These are phyloP conservation scores for Phaeoacremonium minimum DNA, from an alignment of 2,329 filamentous ascomycete genomes.

Conservation along the genomic window DNA sequence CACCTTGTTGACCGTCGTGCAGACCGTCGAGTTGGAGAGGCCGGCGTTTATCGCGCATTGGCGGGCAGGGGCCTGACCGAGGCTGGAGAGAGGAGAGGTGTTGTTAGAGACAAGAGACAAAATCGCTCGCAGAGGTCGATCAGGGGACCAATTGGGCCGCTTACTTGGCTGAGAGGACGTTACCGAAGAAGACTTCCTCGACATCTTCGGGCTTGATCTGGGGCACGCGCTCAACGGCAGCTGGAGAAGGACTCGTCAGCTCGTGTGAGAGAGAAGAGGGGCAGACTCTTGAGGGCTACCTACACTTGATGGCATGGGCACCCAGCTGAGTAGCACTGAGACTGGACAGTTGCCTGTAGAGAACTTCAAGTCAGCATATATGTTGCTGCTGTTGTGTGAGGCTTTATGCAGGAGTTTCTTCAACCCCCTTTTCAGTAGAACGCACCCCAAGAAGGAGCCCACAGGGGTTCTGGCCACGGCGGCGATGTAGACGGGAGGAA, in stretches of 20 bases:
- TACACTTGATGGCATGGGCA: slow-evolving; percentile 88
- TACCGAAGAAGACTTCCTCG: slow-evolving; percentile 96
- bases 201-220: slow-evolving; percentile 85
- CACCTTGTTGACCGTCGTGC: slow-evolving; percentile 98
- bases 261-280: neutral
- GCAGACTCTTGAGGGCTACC: slow-evolving; percentile 12
- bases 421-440: slow-evolving; percentile 4
- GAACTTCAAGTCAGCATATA: no score
- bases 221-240: slow-evolving; percentile 79
- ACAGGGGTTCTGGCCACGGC: slow-evolving; percentile 86
- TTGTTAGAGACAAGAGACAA: slow-evolving; percentile 13
- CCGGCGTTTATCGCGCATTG: slow-evolving; percentile 91
- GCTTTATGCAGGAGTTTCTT: neutral
- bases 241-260: slow-evolving; percentile 27
- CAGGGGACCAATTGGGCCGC: no score
- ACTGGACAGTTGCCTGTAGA: slow-evolving; percentile 75
- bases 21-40: slow-evolving; percentile 72
- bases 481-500: slow-evolving; percentile 92
- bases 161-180: slow-evolving; percentile 94
- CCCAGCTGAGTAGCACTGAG: slow-evolving; percentile 84
- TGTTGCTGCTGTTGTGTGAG: neutral
- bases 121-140: neutral
- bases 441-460: slow-evolving; percentile 90
- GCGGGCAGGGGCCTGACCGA: slow-evolving; percentile 93
- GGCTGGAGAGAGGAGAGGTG: slow-evolving; percentile 41